Conservation (phyloP, 257 asterid genomes). For the Solanum acaule region DNA sequence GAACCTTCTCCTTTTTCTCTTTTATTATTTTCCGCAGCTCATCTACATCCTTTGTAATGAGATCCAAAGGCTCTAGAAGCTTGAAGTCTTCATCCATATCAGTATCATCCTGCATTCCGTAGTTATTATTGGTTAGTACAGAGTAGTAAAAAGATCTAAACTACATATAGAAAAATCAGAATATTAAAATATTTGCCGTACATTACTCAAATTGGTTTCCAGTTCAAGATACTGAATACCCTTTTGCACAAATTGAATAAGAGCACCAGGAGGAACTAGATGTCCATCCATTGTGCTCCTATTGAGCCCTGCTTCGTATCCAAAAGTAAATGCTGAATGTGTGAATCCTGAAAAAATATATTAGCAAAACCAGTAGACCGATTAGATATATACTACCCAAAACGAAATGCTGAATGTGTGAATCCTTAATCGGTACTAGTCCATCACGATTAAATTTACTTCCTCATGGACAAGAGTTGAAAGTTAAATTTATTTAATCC, state of each 20-base stretch:
- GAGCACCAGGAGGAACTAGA: constrained; percentile 92
- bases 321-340: constrained; percentile 79
- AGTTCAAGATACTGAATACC: constrained; percentile 83
- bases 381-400: neutral
- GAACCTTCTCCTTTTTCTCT: constrained; percentile 59
- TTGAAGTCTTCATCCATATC: constrained; percentile 73
- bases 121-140: constrained; percentile 18
- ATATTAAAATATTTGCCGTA: constrained; percentile 19
- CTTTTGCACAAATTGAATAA: constrained; percentile 72
- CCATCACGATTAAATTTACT: neutral
- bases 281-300: constrained; percentile 65
- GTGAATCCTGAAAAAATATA: constrained; percentile 56
- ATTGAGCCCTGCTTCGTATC: constrained; percentile 73
- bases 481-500: neutral
- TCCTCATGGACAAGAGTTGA: no score
- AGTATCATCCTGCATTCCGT: constrained; percentile 59
- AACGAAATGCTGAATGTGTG: no score
- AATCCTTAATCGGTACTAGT: neutral
- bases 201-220: constrained; percentile 66
- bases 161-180: neutral
- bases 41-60: constrained; percentile 69
- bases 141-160: constrained; percentile 6
- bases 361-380: neutral
- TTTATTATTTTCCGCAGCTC: constrained; percentile 69
- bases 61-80: constrained; percentile 79